These are phyloP conservation scores for Stachybotrys chlorohalonatus DNA, from an alignment of 2,329 filamentous ascomycete species.

Conservation along the genomic window DNA sequence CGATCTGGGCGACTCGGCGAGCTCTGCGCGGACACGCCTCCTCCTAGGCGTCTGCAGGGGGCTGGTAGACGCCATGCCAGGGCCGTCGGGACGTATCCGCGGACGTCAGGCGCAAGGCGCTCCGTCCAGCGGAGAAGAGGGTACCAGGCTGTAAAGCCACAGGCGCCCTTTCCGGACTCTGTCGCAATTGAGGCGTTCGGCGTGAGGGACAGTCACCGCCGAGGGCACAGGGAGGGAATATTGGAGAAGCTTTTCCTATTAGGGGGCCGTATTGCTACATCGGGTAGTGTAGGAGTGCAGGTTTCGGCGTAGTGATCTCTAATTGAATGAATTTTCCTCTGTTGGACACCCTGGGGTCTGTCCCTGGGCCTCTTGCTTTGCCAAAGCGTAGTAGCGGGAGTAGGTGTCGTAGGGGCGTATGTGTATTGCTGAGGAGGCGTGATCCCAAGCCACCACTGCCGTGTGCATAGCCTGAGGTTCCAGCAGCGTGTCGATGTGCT, in stretches of 20 bases:
- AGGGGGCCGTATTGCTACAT: conserved; percentile 22
- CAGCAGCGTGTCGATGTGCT: not conserved
- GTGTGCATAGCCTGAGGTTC: not conserved
- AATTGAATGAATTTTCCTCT: conserved; percentile 11
- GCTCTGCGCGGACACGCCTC: conserved; percentile 35
- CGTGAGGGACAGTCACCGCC: not conserved
- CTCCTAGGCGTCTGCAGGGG: conserved; percentile 17
- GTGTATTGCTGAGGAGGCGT: not conserved
- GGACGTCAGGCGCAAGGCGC: conserved; percentile 2
- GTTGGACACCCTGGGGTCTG: conserved; percentile 10
- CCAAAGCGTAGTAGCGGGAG: not conserved
- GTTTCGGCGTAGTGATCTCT: conserved; percentile 7
- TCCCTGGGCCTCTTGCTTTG: not conserved
- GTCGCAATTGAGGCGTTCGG: not conserved
- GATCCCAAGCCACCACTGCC: not conserved
- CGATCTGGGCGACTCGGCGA: conserved; percentile 15
- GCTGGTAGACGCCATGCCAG: conserved; percentile 11
- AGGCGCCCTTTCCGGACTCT: not conserved
- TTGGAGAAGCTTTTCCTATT: conserved; percentile 20
- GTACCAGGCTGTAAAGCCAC: not conserved
- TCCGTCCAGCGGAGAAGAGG: not conserved
- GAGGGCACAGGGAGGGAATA: not conserved
- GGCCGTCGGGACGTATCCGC: conserved; percentile 12
- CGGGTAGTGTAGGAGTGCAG: conserved; percentile 12
- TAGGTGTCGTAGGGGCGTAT: not conserved